phyloP scores from a whole-genome alignment of 1,139 yeast genomes.

The Blastobotrys capitulatus region DNA sequence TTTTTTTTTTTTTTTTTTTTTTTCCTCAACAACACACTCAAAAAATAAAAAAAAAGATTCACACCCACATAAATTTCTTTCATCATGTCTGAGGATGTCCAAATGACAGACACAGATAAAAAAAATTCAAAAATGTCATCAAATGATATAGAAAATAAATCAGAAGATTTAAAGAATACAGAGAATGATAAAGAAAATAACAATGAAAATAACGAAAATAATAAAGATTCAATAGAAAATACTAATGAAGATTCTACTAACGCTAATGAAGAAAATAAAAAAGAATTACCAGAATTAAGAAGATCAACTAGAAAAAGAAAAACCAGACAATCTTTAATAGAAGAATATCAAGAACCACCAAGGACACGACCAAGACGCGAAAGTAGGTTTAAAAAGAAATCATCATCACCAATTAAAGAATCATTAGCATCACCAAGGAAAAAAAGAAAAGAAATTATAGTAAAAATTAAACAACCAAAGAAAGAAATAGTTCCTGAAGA shows the following conservation, averaged over 20 bases:
- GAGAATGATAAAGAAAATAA: too few species aligned
- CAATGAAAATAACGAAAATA: not conserved
- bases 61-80: too few species aligned
- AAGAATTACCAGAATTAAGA: not conserved
- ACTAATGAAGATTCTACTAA: not conserved
- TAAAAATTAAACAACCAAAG: not conserved
- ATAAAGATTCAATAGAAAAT: not conserved
- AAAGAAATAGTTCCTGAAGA: slow-evolving; percentile 17
- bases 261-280: not conserved
- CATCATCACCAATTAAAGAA: too few species aligned
- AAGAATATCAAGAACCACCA: not conserved
- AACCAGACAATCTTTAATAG: not conserved
- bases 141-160: too few species aligned
- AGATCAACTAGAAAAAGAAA: not conserved
- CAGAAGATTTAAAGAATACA: too few species aligned
- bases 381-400: slow-evolving; percentile 7
- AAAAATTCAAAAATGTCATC: too few species aligned
- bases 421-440: not conserved
- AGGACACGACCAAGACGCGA: not conserved
- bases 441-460: slow-evolving; percentile 2
- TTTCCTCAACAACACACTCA: too few species aligned
- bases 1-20: too few species aligned
- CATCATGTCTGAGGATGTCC: too few species aligned
- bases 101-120: too few species aligned
- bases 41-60: too few species aligned